Conservation (phyloP, 2,329 filamentous ascomycete genomes). For the Fonsecaea nubica region DNA sequence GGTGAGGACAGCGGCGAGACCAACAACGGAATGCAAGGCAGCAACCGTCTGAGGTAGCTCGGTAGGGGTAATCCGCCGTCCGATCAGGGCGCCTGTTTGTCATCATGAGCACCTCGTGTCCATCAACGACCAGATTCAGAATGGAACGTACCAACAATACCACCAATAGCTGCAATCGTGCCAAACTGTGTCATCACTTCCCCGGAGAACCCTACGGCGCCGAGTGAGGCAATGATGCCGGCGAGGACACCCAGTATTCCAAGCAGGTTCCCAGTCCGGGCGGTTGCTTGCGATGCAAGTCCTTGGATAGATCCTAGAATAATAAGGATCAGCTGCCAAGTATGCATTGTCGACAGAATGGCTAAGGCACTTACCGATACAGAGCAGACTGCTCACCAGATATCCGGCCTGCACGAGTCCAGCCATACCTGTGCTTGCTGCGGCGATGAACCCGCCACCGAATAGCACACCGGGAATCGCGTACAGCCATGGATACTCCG, state of each 20-base stretch:
- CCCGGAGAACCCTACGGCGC: constrained; percentile 79
- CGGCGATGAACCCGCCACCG: constrained; percentile 79
- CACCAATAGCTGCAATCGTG: constrained; percentile 74
- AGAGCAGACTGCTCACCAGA: constrained; percentile 80
- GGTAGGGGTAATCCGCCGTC: constrained; percentile 84
- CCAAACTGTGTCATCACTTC: constrained; percentile 82
- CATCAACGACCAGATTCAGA: neutral
- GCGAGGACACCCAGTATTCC: constrained; percentile 85
- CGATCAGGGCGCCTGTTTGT: constrained; percentile 66
- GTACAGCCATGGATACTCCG: constrained; percentile 88
- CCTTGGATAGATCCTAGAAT: constrained; percentile 70
- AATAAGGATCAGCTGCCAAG: neutral
- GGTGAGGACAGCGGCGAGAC: constrained; percentile 84
- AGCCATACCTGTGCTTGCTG: constrained; percentile 79
- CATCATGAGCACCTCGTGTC: neutral
- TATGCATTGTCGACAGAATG: neutral
- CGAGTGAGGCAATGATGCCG: constrained; percentile 80
- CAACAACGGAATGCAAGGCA: constrained; percentile 87
- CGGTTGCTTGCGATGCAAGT: constrained; percentile 80
- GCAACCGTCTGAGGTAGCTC: constrained; percentile 89
- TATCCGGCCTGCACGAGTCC: constrained; percentile 88
- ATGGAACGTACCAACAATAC: constrained; percentile 64
- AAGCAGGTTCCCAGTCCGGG: constrained; percentile 82
- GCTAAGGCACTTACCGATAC: constrained; percentile 60
- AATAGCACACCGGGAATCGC: constrained; percentile 78